These are phyloP conservation scores for Cadophora malorum DNA, from an alignment of 2,329 filamentous ascomycete genomes.

Conservation along the genomic window DNA sequence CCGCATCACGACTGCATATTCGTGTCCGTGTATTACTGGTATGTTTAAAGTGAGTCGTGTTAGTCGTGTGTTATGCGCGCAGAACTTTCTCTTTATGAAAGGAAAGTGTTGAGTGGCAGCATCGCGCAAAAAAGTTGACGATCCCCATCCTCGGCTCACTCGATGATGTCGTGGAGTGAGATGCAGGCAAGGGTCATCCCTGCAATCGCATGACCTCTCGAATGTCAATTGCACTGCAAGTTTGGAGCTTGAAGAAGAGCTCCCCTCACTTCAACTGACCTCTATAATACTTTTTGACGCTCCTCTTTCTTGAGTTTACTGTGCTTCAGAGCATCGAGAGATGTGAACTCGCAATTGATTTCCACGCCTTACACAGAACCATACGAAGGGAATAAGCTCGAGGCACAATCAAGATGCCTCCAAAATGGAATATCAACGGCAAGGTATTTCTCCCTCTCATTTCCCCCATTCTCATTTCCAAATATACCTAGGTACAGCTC, in stretches of 20 bases:
- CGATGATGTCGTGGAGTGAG: slow-evolving; percentile 23
- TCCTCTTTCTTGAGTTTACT: too few relatives aligned
- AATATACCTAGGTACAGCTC: not conserved
- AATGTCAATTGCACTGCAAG: not conserved
- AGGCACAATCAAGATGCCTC: slow-evolving; percentile 31
- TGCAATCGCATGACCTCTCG: slow-evolving; percentile 22
- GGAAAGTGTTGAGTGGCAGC: slow-evolving; percentile 8
- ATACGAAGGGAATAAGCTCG: not conserved
- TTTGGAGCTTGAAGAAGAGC: not conserved
- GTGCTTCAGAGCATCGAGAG: not conserved
- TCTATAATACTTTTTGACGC: too few relatives aligned
- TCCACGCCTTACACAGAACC: not conserved
- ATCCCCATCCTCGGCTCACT: slow-evolving; percentile 14
- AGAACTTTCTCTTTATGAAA: too few relatives aligned
- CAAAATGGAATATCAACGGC: slow-evolving; percentile 42
- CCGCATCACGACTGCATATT: slow-evolving; percentile 10
- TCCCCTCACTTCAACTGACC: slow-evolving; percentile 16
- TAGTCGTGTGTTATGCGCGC: too few relatives aligned
- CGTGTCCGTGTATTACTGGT: too few relatives aligned
- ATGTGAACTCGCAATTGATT: not conserved
- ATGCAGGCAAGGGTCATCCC: slow-evolving; percentile 12
- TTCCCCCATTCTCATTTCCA: not conserved
- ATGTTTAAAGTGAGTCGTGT: too few relatives aligned
- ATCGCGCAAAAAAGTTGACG: slow-evolving; percentile 2
- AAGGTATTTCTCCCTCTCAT: slow-evolving; percentile 21